Percentiles rank a stretch among this genome's conserved stretches.
Evolutionary conservation across 1,139 yeast genomes (phyloP).

Genomic region (Hemisphaericaspora lyxosophila): DNA sequence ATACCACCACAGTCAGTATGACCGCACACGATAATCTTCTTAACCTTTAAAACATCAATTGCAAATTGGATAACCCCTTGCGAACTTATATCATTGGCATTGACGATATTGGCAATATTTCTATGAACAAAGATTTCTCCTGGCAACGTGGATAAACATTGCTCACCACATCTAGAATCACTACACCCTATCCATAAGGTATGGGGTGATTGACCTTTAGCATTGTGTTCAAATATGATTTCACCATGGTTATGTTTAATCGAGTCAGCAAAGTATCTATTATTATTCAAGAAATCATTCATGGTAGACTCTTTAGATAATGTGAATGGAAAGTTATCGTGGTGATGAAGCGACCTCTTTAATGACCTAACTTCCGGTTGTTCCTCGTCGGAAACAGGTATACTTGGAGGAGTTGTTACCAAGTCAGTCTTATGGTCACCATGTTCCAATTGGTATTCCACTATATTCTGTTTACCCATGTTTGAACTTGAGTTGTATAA

Average conservation of each 20-base stretch:
- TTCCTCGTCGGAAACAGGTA: slow-evolving; percentile 8
- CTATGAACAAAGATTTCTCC: slow-evolving; percentile 95
- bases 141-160: slow-evolving; percentile 75
- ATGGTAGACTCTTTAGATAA: slow-evolving; percentile 57
- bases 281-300: slow-evolving; percentile 66
- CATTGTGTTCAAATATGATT: slow-evolving; percentile 64
- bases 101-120: slow-evolving; percentile 83
- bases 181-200: slow-evolving; percentile 96
- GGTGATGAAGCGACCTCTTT: slow-evolving; percentile 13
- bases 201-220: slow-evolving; percentile 87
- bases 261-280: slow-evolving; percentile 64
- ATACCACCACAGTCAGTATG: slow-evolving; percentile 98
- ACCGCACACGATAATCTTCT: slow-evolving; percentile 88
- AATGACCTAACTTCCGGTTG: slow-evolving; percentile 6
- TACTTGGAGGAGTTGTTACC: slow-evolving; percentile 12
- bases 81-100: slow-evolving; percentile 69
- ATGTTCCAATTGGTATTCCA: slow-evolving; percentile 42
- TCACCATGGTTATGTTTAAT: slow-evolving; percentile 61
- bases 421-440: slow-evolving; percentile 39
- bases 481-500: slow-evolving; percentile 8
- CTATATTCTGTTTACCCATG: slow-evolving; percentile 49
- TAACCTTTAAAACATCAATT: slow-evolving; percentile 79
- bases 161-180: slow-evolving; percentile 88
- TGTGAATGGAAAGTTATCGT: slow-evolving; percentile 50
- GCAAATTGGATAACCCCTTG: slow-evolving; percentile 90